These are phyloP conservation scores for Yamadazyma ubonensis DNA, from an alignment of 805 yeast species.

Conservation along the genomic window DNA sequence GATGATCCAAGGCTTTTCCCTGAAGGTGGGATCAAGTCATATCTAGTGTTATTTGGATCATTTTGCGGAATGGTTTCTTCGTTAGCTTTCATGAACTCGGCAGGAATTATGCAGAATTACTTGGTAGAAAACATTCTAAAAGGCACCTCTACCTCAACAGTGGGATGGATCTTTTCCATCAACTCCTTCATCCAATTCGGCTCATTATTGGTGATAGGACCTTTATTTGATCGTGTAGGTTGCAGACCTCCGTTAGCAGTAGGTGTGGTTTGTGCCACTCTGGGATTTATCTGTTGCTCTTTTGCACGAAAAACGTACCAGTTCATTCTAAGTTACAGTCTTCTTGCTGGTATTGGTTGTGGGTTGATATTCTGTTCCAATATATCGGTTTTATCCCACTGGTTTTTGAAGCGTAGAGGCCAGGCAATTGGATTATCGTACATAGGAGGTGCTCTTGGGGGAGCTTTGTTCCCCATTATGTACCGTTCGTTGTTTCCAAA, in stretches of 20 bases:
- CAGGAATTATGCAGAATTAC: conserved; percentile 25
- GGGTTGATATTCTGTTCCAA: conserved; percentile 26
- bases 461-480: conserved; percentile 28
- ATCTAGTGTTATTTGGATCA: conserved; percentile 22
- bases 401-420: conserved; percentile 19
- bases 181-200: conserved; percentile 27
- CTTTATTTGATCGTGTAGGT: conserved; percentile 28
- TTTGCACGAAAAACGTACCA: conserved; percentile 23
- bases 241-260: conserved; percentile 19
- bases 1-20: conserved; percentile 27
- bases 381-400: conserved; percentile 15
- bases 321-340: conserved; percentile 25
- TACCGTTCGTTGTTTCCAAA: conserved; percentile 24
- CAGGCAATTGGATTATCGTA: conserved; percentile 28
- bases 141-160: conserved; percentile 16
- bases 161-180: conserved; percentile 31
- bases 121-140: conserved; percentile 16
- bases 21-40: conserved; percentile 26
- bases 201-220: conserved; percentile 23
- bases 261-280: conserved; percentile 19
- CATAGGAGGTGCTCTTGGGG: conserved; percentile 34
- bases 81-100: conserved; percentile 26
- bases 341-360: conserved; percentile 25
- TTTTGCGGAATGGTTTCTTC: conserved; percentile 26
- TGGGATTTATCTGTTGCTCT: conserved; percentile 24